These are phyloP conservation scores for Kuraishia cidri DNA, from an alignment of 805 yeast species.

Conservation along the genomic window DNA sequence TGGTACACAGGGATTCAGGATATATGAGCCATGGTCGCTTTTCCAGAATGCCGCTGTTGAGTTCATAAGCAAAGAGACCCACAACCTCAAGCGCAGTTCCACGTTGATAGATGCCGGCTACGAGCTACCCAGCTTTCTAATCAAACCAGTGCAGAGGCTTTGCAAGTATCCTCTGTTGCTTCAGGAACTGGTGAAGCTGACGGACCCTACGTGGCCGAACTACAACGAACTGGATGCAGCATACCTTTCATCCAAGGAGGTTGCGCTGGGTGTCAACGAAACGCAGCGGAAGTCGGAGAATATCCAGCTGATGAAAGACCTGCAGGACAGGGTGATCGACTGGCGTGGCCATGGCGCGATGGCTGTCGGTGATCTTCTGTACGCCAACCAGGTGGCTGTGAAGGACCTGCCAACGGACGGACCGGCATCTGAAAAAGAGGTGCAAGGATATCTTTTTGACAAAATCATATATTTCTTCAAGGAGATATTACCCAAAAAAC, in stretches of 20 bases:
- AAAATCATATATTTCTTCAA: conserved; percentile 52
- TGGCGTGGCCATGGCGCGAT: conserved; percentile 85
- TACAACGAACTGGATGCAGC: conserved; percentile 68
- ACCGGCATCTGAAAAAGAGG: conserved; percentile 71
- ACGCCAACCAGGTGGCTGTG: conserved; percentile 63
- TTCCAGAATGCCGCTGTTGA: conserved; percentile 86
- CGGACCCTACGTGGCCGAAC: conserved; percentile 41
- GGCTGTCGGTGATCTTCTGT: conserved; percentile 79
- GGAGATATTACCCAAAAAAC: conserved; percentile 31
- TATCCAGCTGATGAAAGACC: conserved; percentile 55
- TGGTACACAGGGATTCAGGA: conserved; percentile 67
- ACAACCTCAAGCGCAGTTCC: conserved; percentile 44
- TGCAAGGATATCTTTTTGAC: conserved; percentile 84
- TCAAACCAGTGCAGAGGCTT: conserved; percentile 94
- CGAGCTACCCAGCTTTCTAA: conserved; percentile 80
- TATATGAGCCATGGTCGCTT: conserved; percentile 91
- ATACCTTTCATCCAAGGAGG: conserved; percentile 64
- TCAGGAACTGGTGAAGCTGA: conserved; percentile 61
- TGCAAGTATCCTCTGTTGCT: conserved; percentile 88
- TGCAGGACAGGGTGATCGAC: conserved; percentile 69
- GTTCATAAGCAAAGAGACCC: conserved; percentile 56
- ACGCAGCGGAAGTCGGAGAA: conserved; percentile 91
- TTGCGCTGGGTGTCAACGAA: conserved; percentile 85
- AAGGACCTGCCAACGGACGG: conserved; percentile 43
- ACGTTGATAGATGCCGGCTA: conserved; percentile 71